phyloP scores from a whole-genome alignment of 2,329 filamentous ascomycete genomes.

The Mycosphaerelloides madeirae region DNA sequence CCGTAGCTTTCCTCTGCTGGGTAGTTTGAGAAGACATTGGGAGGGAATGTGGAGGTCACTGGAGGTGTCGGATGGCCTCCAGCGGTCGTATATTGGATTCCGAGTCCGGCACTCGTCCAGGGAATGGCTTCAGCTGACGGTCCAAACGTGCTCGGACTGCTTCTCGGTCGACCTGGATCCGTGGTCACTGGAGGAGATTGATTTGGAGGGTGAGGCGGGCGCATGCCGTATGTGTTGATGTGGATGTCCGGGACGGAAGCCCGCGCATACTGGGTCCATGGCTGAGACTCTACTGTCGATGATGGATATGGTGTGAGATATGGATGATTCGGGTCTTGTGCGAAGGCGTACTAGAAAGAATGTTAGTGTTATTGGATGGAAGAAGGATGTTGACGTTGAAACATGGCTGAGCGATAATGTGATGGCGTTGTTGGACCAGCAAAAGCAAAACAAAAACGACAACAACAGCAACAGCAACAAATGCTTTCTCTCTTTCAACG shows the following conservation, averaged over 20 bases:
- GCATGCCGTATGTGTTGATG: conserved; percentile 14
- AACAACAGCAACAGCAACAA: not conserved
- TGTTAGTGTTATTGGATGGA: conserved; percentile 1
- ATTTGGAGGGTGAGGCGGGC: conserved; percentile 15
- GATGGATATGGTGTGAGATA: conserved; percentile 34
- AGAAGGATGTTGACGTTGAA: too few relatives aligned
- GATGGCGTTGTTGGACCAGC: not conserved
- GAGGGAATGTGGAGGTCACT: conserved; percentile 32
- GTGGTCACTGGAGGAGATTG: conserved; percentile 15
- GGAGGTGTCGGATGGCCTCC: conserved; percentile 27
- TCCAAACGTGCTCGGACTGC: conserved; percentile 42
- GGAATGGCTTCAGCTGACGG: conserved; percentile 34
- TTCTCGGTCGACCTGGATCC: conserved; percentile 36
- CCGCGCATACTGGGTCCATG: conserved; percentile 25
- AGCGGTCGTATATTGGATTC: conserved; percentile 36
- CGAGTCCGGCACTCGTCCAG: conserved; percentile 39
- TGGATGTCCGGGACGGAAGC: conserved; percentile 25
- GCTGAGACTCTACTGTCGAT: conserved; percentile 30
- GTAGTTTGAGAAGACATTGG: conserved; percentile 28
- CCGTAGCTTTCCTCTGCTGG: conserved; percentile 26
- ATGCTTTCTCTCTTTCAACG: not conserved
- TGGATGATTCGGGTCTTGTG: conserved; percentile 17
- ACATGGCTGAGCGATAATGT: too few relatives aligned
- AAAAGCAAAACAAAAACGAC: not conserved
- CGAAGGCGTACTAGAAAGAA: conserved; percentile 25